These are phyloP conservation scores for Begonia fuchsioides DNA, from an alignment of 306 rosid species.

Conservation along the genomic window DNA sequence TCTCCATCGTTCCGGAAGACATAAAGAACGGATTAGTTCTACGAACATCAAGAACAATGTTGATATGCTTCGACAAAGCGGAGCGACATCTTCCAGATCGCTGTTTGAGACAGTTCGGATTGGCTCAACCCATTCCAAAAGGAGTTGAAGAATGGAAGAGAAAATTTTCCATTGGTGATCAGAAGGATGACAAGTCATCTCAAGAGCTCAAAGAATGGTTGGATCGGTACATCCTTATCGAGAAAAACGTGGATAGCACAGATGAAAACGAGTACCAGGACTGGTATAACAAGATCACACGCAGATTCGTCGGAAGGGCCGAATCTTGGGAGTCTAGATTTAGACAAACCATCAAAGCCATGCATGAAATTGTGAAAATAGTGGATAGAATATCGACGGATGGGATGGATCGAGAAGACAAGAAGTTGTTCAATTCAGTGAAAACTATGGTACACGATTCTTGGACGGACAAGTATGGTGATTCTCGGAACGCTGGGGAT, in stretches of 20 bases:
- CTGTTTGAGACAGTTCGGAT: conserved; percentile 61
- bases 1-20: conserved; percentile 41
- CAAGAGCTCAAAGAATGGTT: conserved; percentile 38
- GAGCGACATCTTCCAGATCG: conserved; percentile 66
- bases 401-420: conserved; percentile 49
- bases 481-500: conserved; percentile 32
- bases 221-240: conserved; percentile 27
- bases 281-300: conserved; percentile 55
- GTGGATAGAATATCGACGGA: conserved; percentile 43
- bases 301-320: conserved; percentile 48
- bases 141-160: conserved; percentile 59
- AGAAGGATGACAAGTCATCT: conserved; percentile 32
- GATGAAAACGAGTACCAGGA: conserved; percentile 41
- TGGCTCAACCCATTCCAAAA: conserved; percentile 62
- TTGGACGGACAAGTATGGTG: conserved; percentile 44
- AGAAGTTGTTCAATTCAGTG: conserved; percentile 39
- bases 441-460: conserved; percentile 40
- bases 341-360: conserved; percentile 46
- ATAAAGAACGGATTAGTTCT: conserved; percentile 28
- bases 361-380: conserved; percentile 38
- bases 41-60: conserved; percentile 50
- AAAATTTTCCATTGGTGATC: conserved; percentile 47
- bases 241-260: conserved; percentile 18
- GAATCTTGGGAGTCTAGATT: conserved; percentile 63
- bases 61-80: conserved; percentile 71